Evolutionary conservation across 352 stramenopile species (phyloP).

Genomic region (Globisporangium megalacanthum): DNA sequence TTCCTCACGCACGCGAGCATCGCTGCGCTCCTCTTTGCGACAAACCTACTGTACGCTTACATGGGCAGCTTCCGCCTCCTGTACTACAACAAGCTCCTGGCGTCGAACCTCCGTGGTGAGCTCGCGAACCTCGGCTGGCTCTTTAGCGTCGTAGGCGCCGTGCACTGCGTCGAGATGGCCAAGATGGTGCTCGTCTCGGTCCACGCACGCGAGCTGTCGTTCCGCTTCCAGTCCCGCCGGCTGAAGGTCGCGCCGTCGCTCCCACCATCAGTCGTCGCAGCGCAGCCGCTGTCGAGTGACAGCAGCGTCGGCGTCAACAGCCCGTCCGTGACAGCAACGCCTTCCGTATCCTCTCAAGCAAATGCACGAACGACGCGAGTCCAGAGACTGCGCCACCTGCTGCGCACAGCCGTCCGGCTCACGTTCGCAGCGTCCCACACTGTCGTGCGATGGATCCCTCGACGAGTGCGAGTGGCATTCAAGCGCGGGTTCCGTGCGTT

Average conservation of each 20-base stretch:
- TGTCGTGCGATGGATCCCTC: neutral
- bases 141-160: slow-evolving; percentile 16
- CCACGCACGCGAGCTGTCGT: slow-evolving; percentile 18
- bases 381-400: too few relatives aligned
- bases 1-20: slow-evolving; percentile 20
- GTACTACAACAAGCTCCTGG: slow-evolving; percentile 43
- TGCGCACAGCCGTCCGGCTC: neutral
- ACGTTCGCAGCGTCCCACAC: neutral
- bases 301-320: neutral
- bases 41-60: slow-evolving; percentile 25
- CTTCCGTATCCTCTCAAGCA: neutral
- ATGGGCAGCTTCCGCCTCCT: slow-evolving; percentile 22
- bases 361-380: neutral
- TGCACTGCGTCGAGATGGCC: slow-evolving; percentile 26
- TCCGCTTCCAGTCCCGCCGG: slow-evolving; percentile 11
- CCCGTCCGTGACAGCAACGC: neutral
- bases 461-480: neutral
- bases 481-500: neutral
- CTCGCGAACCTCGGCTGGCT: slow-evolving; percentile 22
- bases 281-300: neutral
- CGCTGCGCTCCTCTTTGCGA: slow-evolving; percentile 22
- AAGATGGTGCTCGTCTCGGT: slow-evolving; percentile 27
- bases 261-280: slow-evolving; percentile 6
- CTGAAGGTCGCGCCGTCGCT: slow-evolving; percentile 10
- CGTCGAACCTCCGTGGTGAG: slow-evolving; percentile 17